Conservation (phyloP, 768 basidiomycete genomes). For the Kwoniella mangroviensis region DNA sequence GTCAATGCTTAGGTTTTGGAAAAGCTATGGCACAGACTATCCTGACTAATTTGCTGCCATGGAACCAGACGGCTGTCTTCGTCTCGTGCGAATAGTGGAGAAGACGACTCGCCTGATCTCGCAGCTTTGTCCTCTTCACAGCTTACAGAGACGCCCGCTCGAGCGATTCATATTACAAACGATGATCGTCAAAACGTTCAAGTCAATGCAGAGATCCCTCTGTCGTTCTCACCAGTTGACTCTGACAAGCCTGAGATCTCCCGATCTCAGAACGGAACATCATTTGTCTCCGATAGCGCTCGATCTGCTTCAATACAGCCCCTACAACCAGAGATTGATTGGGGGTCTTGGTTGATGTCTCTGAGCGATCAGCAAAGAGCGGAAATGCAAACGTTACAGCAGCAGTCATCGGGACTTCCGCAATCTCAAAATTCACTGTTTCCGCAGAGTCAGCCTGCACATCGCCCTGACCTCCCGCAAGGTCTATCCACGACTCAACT, state of each 20-base stretch:
- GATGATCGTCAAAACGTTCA: neutral
- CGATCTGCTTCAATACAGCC: neutral
- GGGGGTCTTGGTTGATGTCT: slow-evolving; percentile 18
- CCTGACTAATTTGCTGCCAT: neutral
- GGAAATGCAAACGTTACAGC: neutral
- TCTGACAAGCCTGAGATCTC: neutral
- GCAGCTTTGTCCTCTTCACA: neutral
- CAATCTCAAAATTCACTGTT: slow-evolving; percentile 75
- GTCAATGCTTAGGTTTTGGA: neutral
- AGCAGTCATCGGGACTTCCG: slow-evolving; percentile 55
- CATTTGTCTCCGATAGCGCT: neutral
- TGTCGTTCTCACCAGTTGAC: neutral
- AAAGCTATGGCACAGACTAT: neutral
- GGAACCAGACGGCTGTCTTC: neutral
- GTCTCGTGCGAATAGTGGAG: slow-evolving; percentile 3
- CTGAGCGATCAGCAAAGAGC: slow-evolving; percentile 8
- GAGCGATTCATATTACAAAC: neutral
- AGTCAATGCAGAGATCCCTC: neutral
- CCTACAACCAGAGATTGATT: slow-evolving; percentile 15
- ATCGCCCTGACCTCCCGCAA: too few species aligned
- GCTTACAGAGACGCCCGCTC: neutral
- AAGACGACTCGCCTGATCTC: slow-evolving; percentile 7
- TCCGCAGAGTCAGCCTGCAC: slow-evolving; percentile 63
- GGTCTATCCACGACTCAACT: too few species aligned
- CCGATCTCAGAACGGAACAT: neutral